Conservation (phyloP, 306 rosid genomes). For the Corylus avellana region DNA sequence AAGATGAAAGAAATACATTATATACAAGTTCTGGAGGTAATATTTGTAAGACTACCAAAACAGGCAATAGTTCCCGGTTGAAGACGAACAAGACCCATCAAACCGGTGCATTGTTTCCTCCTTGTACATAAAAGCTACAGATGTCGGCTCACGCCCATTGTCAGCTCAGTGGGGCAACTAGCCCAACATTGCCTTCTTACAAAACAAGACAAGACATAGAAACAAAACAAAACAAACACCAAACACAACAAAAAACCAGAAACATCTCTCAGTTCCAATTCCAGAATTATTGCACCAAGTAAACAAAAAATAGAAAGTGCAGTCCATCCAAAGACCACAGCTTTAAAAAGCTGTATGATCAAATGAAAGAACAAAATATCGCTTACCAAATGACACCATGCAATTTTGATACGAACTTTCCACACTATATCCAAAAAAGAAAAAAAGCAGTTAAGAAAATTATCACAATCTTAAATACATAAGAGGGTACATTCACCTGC, state of each 20-base stretch:
- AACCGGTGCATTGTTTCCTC: slow-evolving; percentile 95
- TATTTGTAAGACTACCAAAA: slow-evolving; percentile 91
- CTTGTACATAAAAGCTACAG: slow-evolving; percentile 99
- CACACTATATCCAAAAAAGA: slow-evolving; percentile 80
- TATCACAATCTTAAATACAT: slow-evolving; percentile 29
- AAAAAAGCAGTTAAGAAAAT: slow-evolving; percentile 67
- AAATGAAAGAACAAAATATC: slow-evolving; percentile 60
- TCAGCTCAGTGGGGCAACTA: slow-evolving; percentile 99
- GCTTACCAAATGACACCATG: slow-evolving; percentile 95
- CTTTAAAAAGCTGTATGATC: slow-evolving; percentile 48
- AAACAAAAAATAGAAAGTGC: slow-evolving; percentile 47
- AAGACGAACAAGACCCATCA: slow-evolving; percentile 99
- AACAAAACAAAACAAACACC: slow-evolving; percentile 97
- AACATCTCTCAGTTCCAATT: slow-evolving; percentile 97
- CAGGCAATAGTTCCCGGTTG: slow-evolving; percentile 84
- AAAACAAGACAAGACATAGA: slow-evolving; percentile 90
- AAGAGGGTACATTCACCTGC: slow-evolving; percentile 64
- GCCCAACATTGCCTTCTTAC: slow-evolving; percentile 99
- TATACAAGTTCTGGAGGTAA: slow-evolving; percentile 62
- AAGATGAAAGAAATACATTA: slow-evolving; percentile 44
- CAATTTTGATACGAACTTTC: slow-evolving; percentile 86
- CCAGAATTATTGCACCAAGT: slow-evolving; percentile 78
- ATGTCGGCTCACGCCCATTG: slow-evolving; percentile 99
- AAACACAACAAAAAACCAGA: slow-evolving; percentile 96
- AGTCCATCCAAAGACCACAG: slow-evolving; percentile 58